These are phyloP conservation scores for Scedosporium apiospermum DNA, from an alignment of 2,329 filamentous ascomycete genomes.

Conservation along the genomic window DNA sequence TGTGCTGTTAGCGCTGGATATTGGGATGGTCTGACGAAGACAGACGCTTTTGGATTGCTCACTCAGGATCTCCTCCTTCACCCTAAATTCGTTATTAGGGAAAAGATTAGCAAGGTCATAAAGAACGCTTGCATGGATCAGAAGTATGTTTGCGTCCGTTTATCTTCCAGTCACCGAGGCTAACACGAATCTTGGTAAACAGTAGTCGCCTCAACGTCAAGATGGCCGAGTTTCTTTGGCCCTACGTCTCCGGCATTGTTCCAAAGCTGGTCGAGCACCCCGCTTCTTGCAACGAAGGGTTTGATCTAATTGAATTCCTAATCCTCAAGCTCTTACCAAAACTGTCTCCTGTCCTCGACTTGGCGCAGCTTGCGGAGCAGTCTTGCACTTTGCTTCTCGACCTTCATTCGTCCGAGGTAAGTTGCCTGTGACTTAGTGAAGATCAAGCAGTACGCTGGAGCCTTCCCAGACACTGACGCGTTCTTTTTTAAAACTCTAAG, in stretches of 20 bases:
- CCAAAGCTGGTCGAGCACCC: constrained; percentile 22
- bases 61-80: constrained; percentile 6
- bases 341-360: constrained; percentile 7
- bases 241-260: constrained; percentile 27
- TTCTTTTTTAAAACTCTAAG: constrained; percentile 10
- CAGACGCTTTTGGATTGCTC: constrained; percentile 2
- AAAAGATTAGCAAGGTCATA: not conserved
- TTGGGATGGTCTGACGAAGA: constrained; percentile 20
- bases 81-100: not conserved
- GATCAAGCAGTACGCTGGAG: too few relatives aligned
- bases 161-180: not conserved
- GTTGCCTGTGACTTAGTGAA: not conserved
- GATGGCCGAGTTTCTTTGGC: constrained; percentile 31
- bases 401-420: constrained; percentile 31
- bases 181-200: not conserved
- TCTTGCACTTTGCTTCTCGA: constrained; percentile 25
- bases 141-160: not conserved
- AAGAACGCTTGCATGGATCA: constrained; percentile 1
- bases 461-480: too few relatives aligned
- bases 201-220: constrained; percentile 1
- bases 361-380: constrained; percentile 15
- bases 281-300: constrained; percentile 32
- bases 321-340: constrained; percentile 1
- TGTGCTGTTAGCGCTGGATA: constrained; percentile 27
- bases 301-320: constrained; percentile 30